A percentile compares a stretch with the other conserved stretches of the same genome.
phyloP scores from a whole-genome alignment of 345 rosid species.

The Moringa oleifera region DNA sequence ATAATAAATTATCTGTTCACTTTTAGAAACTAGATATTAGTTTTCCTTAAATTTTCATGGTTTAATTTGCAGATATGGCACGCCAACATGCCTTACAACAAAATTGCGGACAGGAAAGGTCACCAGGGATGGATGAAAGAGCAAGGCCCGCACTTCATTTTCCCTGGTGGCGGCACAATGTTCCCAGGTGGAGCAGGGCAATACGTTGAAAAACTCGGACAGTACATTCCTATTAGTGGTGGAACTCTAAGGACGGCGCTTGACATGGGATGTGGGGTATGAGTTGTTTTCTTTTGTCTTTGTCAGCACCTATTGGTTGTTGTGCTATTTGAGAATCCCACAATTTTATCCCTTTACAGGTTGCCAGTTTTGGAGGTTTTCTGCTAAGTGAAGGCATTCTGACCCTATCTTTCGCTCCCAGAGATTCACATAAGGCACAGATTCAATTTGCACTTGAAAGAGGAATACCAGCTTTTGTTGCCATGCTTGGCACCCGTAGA shows the following conservation, averaged over 20 bases:
- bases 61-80: slow-evolving; percentile 78
- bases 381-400: slow-evolving; percentile 66
- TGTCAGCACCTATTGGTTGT: not conserved
- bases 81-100: slow-evolving; percentile 92
- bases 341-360: slow-evolving; percentile 37
- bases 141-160: slow-evolving; percentile 71
- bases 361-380: slow-evolving; percentile 96
- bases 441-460: slow-evolving; percentile 95
- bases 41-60: not conserved
- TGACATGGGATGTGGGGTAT: slow-evolving; percentile 99
- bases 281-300: slow-evolving; percentile 11
- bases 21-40: no score
- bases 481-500: slow-evolving; percentile 98
- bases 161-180: slow-evolving; percentile 99
- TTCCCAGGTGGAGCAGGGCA: slow-evolving; percentile 89
- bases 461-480: slow-evolving; percentile 96
- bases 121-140: slow-evolving; percentile 99
- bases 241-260: slow-evolving; percentile 91
- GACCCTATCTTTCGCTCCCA: slow-evolving; percentile 86
- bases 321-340: slow-evolving; percentile 3
- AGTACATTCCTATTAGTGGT: slow-evolving; percentile 63
- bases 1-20: not conserved
- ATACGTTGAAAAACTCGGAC: slow-evolving; percentile 79
- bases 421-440: slow-evolving; percentile 97
- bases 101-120: slow-evolving; percentile 96